Base-by-base conservation (phyloP, 2,329 filamentous ascomycete species). In the Aspergillus sp. region DNA sequence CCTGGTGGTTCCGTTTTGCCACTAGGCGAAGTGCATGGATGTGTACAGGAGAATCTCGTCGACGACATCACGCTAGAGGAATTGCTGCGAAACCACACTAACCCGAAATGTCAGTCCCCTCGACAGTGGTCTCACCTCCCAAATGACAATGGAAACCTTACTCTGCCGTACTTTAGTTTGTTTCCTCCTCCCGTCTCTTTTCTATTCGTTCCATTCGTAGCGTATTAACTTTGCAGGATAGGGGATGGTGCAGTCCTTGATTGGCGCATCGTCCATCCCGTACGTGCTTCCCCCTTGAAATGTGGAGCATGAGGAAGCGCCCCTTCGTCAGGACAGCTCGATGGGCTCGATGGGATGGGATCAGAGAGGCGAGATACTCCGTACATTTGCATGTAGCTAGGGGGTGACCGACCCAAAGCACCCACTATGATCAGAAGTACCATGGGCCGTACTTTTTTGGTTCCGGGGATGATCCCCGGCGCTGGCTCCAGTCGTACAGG, bases 401-500 rank as follows among this genome's bases (percentile, higher is more conserved):
- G 26, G 26, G 26, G 26, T 22, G 10, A 8, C 26, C 26, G 9
- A n/a, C n/a, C n/a, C n/a, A n/a, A n/a, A 30, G 8, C 26, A 9
- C 26, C 3, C 10, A 30, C 10, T 30, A 30, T 30, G 26, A 7
- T 3, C 36, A 38, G 3, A 50, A 45, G 42, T 45, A 46, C 49
- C 19, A 40, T 13, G 22, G 19, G 17, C 32, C 9, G 42, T 45
- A 46, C 42, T 44, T 50, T 50, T 22, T 38, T 45, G 40, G 30
- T 36, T 50, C 41, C 47, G 30, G 38, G 42, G 42, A 43, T 8
- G 24, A 42, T 50, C 40, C 47, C 47, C 40, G 47, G 40, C 14
- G 40, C 24, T 19, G 40, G 32, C 30, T 49, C 26, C 26, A 16
- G 30, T 44, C 38, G 16, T 14, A 2, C 11, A 1, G n/a, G 3